Evolutionary conservation across 1,139 yeast genomes (phyloP), one percentile per base, ranked within the genome.

Genomic region (Pichia inconspicua): DNA sequence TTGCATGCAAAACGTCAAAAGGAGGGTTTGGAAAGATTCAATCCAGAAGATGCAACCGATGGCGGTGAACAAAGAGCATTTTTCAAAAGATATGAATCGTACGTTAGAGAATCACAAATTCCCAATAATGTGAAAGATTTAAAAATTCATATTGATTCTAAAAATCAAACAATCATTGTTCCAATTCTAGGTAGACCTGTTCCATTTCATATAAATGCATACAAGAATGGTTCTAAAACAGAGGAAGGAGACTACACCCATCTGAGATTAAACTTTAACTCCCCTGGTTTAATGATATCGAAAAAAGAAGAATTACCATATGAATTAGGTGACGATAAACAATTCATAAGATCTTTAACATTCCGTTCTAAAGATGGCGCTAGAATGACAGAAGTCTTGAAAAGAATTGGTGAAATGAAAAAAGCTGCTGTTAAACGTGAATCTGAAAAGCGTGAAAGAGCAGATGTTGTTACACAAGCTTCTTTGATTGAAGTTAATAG

Each of bases 181-280:
- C 98, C 98, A 45, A 85, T 92, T 53, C 80, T 84, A 60, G 98
- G 98, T 53, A 78, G 98, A 62, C 97, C 98, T 2, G 98, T 94
- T 44, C 98, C 98, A 30, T 90, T 92, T 74, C 98, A 92, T 65
- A 89, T 92, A 60, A 88, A 89, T 63, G 74, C 97, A 9, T 90
- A 87, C 68, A 92, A 90, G 64, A 90, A 88, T 65, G 97, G 97
- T 44, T 85, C 95, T 25, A 92, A 89, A 62, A 88, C 84, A 57
- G 98, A 92, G 62, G 98, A 94, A 70, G 97, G 97, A 42, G 97
- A 90, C 57, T 89, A 78, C 65, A 90, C 96, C 1, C 90, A 87
- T 62, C 68, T 92, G 60, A 80, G 98, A 66, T 75, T 92, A 60
- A 92, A 92, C 66, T 89, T 92, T 72, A 84, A 90, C 65, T 84